These are phyloP conservation scores for Neurospora crassa DNA, from an alignment of 2,329 filamentous ascomycete genomes.

Conservation along the genomic window DNA sequence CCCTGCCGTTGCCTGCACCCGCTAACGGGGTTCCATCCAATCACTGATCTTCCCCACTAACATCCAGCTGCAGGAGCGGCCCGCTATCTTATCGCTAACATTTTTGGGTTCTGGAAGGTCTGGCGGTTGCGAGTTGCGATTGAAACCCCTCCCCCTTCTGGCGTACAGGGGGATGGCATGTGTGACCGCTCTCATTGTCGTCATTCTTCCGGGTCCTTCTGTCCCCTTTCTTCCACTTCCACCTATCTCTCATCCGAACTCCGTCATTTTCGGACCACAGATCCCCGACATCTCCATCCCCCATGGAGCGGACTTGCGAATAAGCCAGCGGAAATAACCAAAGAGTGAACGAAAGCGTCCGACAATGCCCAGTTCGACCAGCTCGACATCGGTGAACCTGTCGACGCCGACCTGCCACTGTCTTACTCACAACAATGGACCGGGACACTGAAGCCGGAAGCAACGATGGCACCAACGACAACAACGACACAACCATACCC, in stretches of 20 bases:
- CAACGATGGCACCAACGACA: conserved; percentile 2
- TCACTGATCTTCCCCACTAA: background rate
- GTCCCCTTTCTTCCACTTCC: background rate
- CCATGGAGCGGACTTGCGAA: background rate
- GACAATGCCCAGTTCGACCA: conserved; percentile 13
- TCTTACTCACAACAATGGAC: conserved; percentile 11
- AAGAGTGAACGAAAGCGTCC: background rate
- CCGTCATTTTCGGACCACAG: background rate
- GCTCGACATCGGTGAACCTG: background rate
- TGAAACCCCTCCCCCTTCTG: background rate
- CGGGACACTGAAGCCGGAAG: conserved; percentile 10
- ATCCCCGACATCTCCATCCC: background rate
- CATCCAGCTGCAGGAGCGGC: background rate
- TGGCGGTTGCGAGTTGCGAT: background rate
- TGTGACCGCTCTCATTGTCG: conserved; percentile 8
- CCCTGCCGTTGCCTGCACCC: background rate
- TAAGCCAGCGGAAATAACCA: background rate
- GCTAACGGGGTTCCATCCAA: background rate
- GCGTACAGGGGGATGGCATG: background rate
- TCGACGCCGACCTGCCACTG: background rate
- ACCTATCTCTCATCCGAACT: background rate
- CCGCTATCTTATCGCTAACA: conserved; percentile 11
- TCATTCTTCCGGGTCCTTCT: conserved; percentile 4
- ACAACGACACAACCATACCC: conserved; percentile 1
- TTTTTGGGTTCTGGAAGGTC: background rate